Percentiles rank a stretch among this genome's conserved stretches.
Evolutionary conservation across 768 basidiomycete genomes (phyloP).

Genomic region (Rhizopogon vinicolor): DNA sequence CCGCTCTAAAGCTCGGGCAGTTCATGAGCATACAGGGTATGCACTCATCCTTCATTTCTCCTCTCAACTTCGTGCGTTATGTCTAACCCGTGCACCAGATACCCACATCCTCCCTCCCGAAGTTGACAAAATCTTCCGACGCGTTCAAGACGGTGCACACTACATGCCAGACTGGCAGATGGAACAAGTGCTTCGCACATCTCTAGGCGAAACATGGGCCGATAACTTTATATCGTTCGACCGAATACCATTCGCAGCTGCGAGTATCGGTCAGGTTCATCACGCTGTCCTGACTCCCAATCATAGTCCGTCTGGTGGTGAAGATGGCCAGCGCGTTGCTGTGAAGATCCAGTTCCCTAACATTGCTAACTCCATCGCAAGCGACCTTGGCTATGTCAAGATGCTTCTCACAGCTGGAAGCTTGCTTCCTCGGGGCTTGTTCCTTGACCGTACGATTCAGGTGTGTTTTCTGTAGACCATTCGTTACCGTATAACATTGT

Average conservation of each 20-base stretch:
- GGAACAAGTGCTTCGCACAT: constrained; percentile 76
- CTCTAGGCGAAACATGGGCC: constrained; percentile 76
- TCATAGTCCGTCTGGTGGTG: constrained; percentile 46
- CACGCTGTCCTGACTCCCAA: constrained; percentile 54
- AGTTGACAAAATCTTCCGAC: constrained; percentile 79
- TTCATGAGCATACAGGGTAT: constrained; percentile 94
- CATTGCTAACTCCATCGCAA: constrained; percentile 79
- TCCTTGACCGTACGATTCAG: constrained; percentile 82
- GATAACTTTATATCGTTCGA: constrained; percentile 72
- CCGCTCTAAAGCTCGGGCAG: constrained; percentile 94
- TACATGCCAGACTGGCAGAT: constrained; percentile 99
- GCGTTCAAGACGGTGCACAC: constrained; percentile 93
- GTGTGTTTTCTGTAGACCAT: constrained; percentile 27
- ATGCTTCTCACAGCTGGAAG: constrained; percentile 44
- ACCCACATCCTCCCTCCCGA: constrained; percentile 57
- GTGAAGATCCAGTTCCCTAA: constrained; percentile 96
- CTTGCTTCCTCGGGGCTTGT: constrained; percentile 83
- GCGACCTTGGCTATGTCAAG: constrained; percentile 76
- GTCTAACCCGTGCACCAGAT: constrained; percentile 44
- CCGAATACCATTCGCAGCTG: constrained; percentile 87
- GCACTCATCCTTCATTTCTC: constrained; percentile 1
- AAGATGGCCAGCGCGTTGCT: constrained; percentile 51
- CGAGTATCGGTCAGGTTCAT: constrained; percentile 95
- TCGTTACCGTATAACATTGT: neutral
- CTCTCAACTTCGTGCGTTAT: neutral